Evolutionary conservation across 257 asterid genomes (phyloP).

Genomic region (Solanum etuberosum): DNA sequence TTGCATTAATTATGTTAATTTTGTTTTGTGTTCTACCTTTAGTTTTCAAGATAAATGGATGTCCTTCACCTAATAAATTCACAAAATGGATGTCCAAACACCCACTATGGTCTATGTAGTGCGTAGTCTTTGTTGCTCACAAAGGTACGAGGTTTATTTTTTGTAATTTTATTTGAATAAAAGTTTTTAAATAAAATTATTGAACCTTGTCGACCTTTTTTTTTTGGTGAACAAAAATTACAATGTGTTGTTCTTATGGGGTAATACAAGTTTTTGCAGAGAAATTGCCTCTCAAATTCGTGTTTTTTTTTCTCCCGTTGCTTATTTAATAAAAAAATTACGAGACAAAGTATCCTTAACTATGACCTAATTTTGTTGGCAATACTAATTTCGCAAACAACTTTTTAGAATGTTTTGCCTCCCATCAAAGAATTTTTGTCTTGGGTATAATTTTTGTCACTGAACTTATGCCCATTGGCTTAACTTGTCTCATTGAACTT

Average conservation of each 20-base stretch:
- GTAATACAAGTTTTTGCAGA: neutral
- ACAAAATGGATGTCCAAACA: neutral
- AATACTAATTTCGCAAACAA: neutral
- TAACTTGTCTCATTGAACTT: neutral
- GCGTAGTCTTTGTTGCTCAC: neutral
- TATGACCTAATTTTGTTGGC: neutral
- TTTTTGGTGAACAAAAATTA: neutral
- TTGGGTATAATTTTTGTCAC: too few species aligned
- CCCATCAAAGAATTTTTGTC: neutral
- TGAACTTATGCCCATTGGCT: too few species aligned
- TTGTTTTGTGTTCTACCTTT: neutral
- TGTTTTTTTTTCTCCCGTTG: neutral
- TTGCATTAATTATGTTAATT: neutral
- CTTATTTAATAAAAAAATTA: too few species aligned
- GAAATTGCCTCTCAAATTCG: neutral
- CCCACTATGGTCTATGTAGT: neutral
- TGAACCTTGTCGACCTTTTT: neutral
- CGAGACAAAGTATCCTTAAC: neutral
- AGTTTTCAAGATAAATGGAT: neutral
- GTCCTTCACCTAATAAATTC: neutral
- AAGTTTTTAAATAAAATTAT: neutral
- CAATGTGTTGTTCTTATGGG: neutral
- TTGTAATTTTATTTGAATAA: neutral
- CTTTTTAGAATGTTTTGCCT: neutral
- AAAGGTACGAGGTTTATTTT: neutral